Percentiles rank a stretch among this genome's conserved stretches.
phyloP scores from a whole-genome alignment of 2,329 filamentous ascomycete genomes.

The Aaosphaeria arxii region DNA sequence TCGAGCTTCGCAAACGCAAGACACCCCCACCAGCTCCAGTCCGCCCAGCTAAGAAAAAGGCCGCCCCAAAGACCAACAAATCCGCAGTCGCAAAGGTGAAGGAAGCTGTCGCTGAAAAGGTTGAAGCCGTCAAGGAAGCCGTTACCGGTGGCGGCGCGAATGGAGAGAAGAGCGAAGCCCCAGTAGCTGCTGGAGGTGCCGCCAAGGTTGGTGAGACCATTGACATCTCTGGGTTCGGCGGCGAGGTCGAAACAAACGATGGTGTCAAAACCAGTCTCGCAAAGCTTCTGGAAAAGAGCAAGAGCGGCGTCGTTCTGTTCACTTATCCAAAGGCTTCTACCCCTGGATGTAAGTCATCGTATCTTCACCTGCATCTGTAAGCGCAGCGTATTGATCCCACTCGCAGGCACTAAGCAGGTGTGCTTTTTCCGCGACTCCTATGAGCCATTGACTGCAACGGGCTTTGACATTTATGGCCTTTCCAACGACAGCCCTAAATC shows the following conservation, averaged over 20 bases:
- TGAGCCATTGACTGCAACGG: conserved; percentile 69
- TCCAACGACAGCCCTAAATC: conserved; percentile 84
- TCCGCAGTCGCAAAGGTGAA: conserved; percentile 29
- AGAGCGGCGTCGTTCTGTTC: conserved; percentile 84
- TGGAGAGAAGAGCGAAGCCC: conserved; percentile 20
- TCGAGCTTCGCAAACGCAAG: conserved; percentile 64
- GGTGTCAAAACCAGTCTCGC: conserved; percentile 77
- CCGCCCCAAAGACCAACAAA: conserved; percentile 38
- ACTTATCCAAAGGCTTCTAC: conserved; percentile 96
- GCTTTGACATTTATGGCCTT: conserved; percentile 85
- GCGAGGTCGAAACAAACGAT: conserved; percentile 80
- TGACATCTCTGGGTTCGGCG: conserved; percentile 55
- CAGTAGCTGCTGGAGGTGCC: conserved; percentile 1
- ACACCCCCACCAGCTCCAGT: conserved; percentile 50
- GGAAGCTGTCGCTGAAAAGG: conserved; percentile 30
- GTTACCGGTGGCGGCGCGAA: conserved; percentile 28
- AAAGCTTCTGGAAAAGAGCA: conserved; percentile 77
- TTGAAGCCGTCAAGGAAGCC: conserved; percentile 31
- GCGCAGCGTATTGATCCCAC: background rate
- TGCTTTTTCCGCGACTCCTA: conserved; percentile 91
- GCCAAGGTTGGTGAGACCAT: conserved; percentile 50
- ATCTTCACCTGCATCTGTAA: background rate
- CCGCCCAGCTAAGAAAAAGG: conserved; percentile 48
- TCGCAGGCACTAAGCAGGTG: conserved; percentile 81
- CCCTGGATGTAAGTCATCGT: conserved; percentile 74